Base-by-base conservation (phyloP, 345 rosid species). In the Citrus maxima region DNA sequence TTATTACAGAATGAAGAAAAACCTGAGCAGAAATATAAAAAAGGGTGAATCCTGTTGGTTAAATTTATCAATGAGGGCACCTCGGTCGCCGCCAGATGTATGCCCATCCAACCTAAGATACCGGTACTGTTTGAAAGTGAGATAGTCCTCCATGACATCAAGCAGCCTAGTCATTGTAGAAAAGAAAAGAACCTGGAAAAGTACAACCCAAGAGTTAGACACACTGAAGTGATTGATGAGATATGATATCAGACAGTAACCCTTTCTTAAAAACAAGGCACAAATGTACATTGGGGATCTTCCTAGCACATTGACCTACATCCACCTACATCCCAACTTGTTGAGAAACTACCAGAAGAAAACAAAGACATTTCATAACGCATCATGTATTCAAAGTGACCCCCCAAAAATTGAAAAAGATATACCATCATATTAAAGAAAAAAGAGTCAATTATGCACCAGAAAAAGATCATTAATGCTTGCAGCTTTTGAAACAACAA, bases 131-230 rank as follows among this genome's bases (percentile, higher is more conserved):
- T 94, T 94, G 70, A 76, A 77, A 70, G 69, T 38, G 78, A 94
- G 97, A 87, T 94, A 94, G 42, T 94, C 98, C 85, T 94, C 98
- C 98, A 94, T 93, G 70, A 94, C 89, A 84, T 94, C 98, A 76
- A 94, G 98, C 81, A 94, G 86, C 91, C 98, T 91, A 38, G 98
- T 94, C 98, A 94, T 94, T 18, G 98, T 94, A 68, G 98, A 94
- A 86, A 94, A 94, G 93, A 94, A 91, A 72, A 94, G 97, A 76
- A 94, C 93, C 98, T 94, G 88, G 75, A 84, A 46, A 66, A 76
- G 74, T 81, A 67, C 78, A 76, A 54, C 42, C 66, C 37, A n/a
- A 69, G 49, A 14, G 14, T 42, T 42, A 10, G 14, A 63, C 28
- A 63, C 14, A 28, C 51, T 37, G 66, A 58, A 65, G 77, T 13